These are phyloP conservation scores for Acanthochlamys bracteata DNA, from an alignment of 106 monocot genomes.

Conservation along the genomic window DNA sequence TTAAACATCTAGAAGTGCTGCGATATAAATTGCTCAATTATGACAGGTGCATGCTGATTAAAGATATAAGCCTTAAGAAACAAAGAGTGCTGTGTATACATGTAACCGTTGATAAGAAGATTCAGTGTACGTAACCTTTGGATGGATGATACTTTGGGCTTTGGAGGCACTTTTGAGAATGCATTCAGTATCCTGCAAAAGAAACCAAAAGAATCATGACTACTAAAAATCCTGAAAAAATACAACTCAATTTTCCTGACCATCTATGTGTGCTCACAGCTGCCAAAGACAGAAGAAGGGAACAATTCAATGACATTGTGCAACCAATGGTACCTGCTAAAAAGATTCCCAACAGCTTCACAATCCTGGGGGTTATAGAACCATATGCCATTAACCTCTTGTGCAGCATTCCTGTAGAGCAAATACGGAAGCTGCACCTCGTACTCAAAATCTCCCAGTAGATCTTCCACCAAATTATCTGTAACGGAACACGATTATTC, in stretches of 20 bases:
- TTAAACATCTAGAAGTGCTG: too few species aligned
- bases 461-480: slow-evolving; percentile 90
- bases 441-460: slow-evolving; percentile 88
- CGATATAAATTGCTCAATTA: too few species aligned
- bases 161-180: slow-evolving; percentile 81
- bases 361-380: slow-evolving; percentile 83
- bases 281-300: too few species aligned
- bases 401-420: slow-evolving; percentile 70
- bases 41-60: too few species aligned
- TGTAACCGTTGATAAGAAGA: background rate
- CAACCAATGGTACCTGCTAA: slow-evolving; percentile 47
- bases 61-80: too few species aligned
- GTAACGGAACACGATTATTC: slow-evolving; percentile 1
- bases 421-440: slow-evolving; percentile 86
- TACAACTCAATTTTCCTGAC: too few species aligned
- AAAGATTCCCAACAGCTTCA: slow-evolving; percentile 81
- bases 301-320: background rate
- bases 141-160: slow-evolving; percentile 56
- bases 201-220: background rate
- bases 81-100: too few species aligned
- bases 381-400: slow-evolving; percentile 97
- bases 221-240: too few species aligned
- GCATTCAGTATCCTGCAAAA: slow-evolving; percentile 72
- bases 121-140: slow-evolving; percentile 47
- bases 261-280: too few species aligned